These are phyloP conservation scores for Pigoraptor vietnamica DNA, from an alignment of 78 protist genomes.

Conservation along the genomic window DNA sequence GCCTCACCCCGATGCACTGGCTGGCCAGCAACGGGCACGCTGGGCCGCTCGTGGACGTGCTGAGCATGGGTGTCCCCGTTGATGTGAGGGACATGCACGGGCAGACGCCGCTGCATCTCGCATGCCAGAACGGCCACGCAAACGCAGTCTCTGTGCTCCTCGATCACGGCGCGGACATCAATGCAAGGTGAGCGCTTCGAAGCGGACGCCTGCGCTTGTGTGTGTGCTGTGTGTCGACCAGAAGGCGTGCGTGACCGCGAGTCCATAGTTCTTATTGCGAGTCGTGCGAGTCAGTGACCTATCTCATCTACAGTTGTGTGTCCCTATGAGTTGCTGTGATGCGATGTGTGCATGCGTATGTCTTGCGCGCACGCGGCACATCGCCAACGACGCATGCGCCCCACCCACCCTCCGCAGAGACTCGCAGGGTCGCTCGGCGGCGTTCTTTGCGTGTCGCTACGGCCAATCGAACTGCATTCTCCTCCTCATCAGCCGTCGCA, in stretches of 20 bases:
- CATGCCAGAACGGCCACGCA: background rate
- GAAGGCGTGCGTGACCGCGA: no score
- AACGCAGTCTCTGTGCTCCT: background rate
- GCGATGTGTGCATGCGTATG: no score
- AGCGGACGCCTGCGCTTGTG: no score
- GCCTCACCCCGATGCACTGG: slow-evolving; percentile 9
- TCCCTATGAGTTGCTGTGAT: no score
- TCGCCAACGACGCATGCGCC: no score
- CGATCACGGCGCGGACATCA: background rate
- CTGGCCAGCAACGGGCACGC: slow-evolving; percentile 9
- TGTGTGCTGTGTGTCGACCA: no score
- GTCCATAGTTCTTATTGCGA: no score
- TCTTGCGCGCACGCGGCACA: no score
- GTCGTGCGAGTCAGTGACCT: no score
- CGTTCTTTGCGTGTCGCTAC: slow-evolving; percentile 4
- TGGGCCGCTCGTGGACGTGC: background rate
- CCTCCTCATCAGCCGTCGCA: background rate
- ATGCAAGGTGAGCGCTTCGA: background rate
- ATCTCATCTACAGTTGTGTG: no score
- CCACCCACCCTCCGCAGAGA: no score
- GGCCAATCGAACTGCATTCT: background rate
- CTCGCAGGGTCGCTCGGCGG: background rate
- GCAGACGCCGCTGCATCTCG: slow-evolving; percentile 9
- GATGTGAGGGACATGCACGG: background rate
- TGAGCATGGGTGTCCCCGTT: background rate